phyloP scores from a whole-genome alignment of 2,329 filamentous ascomycete species.

The Fusarium sp. region DNA sequence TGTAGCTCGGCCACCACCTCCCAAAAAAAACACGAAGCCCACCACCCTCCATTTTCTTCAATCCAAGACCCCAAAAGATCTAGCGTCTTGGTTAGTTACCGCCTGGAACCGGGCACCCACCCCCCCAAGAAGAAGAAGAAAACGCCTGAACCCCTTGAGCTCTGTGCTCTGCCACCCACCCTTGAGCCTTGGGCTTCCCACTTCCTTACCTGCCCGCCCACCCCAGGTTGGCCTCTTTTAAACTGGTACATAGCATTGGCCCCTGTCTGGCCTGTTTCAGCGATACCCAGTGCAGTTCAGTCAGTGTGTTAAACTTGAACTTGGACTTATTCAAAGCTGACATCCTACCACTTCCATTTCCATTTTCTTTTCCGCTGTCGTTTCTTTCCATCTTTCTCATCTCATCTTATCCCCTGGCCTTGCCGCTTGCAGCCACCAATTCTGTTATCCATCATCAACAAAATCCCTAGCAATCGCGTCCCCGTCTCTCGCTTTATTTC shows the following conservation, averaged over 20 bases:
- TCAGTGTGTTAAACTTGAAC: neutral
- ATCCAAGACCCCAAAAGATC: neutral
- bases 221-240: slow-evolving; percentile 17
- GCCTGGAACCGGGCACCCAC: slow-evolving; percentile 12
- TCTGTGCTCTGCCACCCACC: slow-evolving; percentile 25
- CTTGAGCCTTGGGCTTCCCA: slow-evolving; percentile 3
- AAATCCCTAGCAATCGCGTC: slow-evolving; percentile 23
- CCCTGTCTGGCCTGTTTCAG: slow-evolving; percentile 33
- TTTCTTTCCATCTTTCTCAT: slow-evolving; percentile 27
- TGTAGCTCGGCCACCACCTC: slow-evolving; percentile 11
- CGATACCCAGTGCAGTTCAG: neutral
- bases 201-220: slow-evolving; percentile 1
- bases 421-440: slow-evolving; percentile 26
- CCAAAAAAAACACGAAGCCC: slow-evolving; percentile 12
- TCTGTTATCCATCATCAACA: slow-evolving; percentile 5
- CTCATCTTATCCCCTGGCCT: slow-evolving; percentile 19
- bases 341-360: slow-evolving; percentile 11
- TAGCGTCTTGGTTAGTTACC: neutral
- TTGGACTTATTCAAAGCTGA: slow-evolving; percentile 24
- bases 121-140: slow-evolving; percentile 18
- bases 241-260: slow-evolving; percentile 8
- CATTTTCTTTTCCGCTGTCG: neutral
- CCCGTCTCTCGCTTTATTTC: slow-evolving; percentile 31
- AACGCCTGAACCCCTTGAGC: slow-evolving; percentile 32
- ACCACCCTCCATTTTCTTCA: slow-evolving; percentile 18